phyloP scores from a whole-genome alignment of 208 protist species.

The Leishmania braziliensis region DNA sequence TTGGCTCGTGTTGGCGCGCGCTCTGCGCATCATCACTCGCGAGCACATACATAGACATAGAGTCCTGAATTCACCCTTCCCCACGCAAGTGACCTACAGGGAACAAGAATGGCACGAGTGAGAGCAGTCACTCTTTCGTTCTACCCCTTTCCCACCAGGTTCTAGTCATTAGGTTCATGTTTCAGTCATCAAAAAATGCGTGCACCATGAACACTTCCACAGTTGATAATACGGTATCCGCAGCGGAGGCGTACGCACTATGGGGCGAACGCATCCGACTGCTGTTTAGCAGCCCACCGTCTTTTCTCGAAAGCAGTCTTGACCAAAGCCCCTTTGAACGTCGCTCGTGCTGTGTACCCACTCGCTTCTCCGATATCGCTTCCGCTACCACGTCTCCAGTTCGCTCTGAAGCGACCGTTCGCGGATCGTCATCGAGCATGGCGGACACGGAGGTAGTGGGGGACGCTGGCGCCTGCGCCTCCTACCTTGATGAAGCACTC shows the following conservation, averaged over 20 bases:
- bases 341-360: slow-evolving; percentile 12
- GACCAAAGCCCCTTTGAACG: slow-evolving; percentile 25
- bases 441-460: background rate
- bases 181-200: background rate
- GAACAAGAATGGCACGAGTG: background rate
- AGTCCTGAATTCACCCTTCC: background rate
- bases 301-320: slow-evolving; percentile 9
- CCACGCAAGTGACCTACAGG: background rate
- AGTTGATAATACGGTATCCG: slow-evolving; percentile 13
- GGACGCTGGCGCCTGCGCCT: background rate
- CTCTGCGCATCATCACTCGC: background rate
- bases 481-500: background rate
- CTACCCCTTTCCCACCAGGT: background rate
- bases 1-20: background rate
- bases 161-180: background rate
- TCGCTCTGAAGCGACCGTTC: background rate
- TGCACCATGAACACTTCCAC: background rate
- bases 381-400: background rate
- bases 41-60: background rate
- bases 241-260: slow-evolving; percentile 48
- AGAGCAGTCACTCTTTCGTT: background rate
- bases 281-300: slow-evolving; percentile 32
- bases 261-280: slow-evolving; percentile 60
- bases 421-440: background rate
- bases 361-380: background rate